Evolutionary conservation across 148 eudicot genomes (phyloP), one percentile per base, ranked within the genome.

Genomic region (Persicaria tinctoria): DNA sequence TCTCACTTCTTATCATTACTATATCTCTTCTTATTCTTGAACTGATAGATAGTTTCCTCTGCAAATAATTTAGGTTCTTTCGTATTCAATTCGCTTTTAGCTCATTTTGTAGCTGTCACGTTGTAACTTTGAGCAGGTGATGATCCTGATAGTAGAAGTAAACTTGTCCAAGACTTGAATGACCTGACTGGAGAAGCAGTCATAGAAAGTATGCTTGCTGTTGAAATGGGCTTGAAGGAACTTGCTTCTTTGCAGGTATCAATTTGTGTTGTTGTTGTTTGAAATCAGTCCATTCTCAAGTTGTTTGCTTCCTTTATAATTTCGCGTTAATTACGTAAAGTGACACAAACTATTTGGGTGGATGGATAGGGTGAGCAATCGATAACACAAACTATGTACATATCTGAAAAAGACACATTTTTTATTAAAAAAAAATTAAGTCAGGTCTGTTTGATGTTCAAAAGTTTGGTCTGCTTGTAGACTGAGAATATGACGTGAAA

Each of bases 221-320:
- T 91, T 57, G 98, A 93, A 80, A 89, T 89, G 97, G 98, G 98
- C 60, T 82, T 93, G 78, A 89, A 88, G 76, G 98, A 93, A 81
- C 96, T 93, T 78, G 89, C 89, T 76, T 88, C 89, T 38, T 83
- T 93, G 81, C 87, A 91, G 97, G 98, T 93, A 32, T 32, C 41
- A 32, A 1, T 32, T 32, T 32, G 1, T 32, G 1, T 20, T 20
- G 23, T 20, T 32, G 27, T 23, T 32, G 41, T 32, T 1, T 32
- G 2, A 63, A 47, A 48, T 71, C 50, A 5, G 41, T 47, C 41
- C 54, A 17, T 50, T 70, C 14, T 17, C 10, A 3, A 17, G 73
- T 71, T 13, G 13, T 17, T 71, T 47, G 51, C 41, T 71, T 46
- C 20, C 73, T 68, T n/a, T 56, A 56, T 56, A 32, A 32, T 56